Base-by-base conservation (phyloP, 208 protist species). In the Porcisia deanei region DNA sequence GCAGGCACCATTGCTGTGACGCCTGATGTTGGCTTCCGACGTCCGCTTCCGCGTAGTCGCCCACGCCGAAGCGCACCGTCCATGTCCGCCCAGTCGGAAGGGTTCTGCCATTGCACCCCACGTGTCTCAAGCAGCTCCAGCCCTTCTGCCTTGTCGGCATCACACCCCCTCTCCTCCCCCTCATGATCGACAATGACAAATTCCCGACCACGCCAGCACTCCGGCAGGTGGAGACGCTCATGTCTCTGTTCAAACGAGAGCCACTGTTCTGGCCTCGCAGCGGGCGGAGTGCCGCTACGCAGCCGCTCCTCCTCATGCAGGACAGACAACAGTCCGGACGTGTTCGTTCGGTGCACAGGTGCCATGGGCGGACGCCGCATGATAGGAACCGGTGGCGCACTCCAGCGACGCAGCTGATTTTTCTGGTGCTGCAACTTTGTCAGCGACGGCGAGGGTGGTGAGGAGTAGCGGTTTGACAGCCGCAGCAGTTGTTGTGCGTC, bases 221-320 rank as follows among this genome's bases (percentile, higher is more conserved):
- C 70, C 25, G 82, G 82, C 58, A 86, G 70, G 73, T 79, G 76
- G 63, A 64, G 18, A 64, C 73, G 74, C 75, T 86, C 82, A 54
- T 86, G 82, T 47, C 79, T 73, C 18, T 73, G 68, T 58, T 86
- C 82, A 63, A 82, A 86, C 57, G 65, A 78, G 4, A 79, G 73
- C 78, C 78, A 77, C 57, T 74, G 30, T 37, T 73, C 78, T 6
- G 57, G 72, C 57, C 60, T 67, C 45, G 53, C 59, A 7, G 47
- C 57, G 25, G 37, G 65, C 14, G 47, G 55, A 3, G 53, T n/a
- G 30, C 53, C 14, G 8, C 34, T 47, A 54, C 61, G 60, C 25
- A 22, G 73, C n/a, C 37, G 49, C 39, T 39, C 71, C 57, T 54
- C 60, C 55, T 54, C 58, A 49, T 53, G 10, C 58, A 16, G n/a